Evolutionary conservation across 73 alveolate species (phyloP), one percentile per base, ranked within the genome.

Genomic region (Tetrahymena borealis): DNA sequence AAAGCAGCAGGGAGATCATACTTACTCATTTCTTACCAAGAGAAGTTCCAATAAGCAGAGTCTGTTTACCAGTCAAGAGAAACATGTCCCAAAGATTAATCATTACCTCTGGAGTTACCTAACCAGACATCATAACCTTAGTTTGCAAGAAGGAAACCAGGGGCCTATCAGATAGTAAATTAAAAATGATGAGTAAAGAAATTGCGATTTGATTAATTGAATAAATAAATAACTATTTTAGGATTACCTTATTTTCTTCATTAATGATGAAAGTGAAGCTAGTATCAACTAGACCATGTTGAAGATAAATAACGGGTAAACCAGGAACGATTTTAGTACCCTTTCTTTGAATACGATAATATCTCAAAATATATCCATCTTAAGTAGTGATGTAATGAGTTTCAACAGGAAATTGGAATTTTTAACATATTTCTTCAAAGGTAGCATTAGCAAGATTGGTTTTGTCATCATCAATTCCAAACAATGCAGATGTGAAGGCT

Each of bases 121-220:
- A 98, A 38, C 99, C 99, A 98, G 5, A 98, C 99, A 92, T 98
- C 99, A 94, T 78, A 96, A 11, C 99, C 98, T 93, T 96, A 90
- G 11, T 85, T 79, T 35, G 97, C 95, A 3, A 95, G 95, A 78
- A 96, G 77, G 90, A 97, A 96, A 38, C 97, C 99, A 18, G 98
- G 97, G 13, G 99, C 98, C 41, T 60, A 20, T 60, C n/a, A 60
- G 16, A 60, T 20, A 42, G 24, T 7, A 15, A 24, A 8, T 60
- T n/a, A n/a, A n/a, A n/a, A n/a, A n/a, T n/a, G n/a, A n/a, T n/a
- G n/a, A n/a, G n/a, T n/a, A n/a, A n/a, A n/a, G n/a, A n/a, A n/a
- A n/a, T n/a, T n/a, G n/a, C n/a, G n/a, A n/a, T n/a, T n/a, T n/a
- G n/a, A n/a, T n/a, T n/a, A n/a, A n/a, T n/a, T n/a, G n/a, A n/a